These are phyloP conservation scores for Lactarius hatsudake DNA, from an alignment of 768 basidiomycete species.

Conservation along the genomic window DNA sequence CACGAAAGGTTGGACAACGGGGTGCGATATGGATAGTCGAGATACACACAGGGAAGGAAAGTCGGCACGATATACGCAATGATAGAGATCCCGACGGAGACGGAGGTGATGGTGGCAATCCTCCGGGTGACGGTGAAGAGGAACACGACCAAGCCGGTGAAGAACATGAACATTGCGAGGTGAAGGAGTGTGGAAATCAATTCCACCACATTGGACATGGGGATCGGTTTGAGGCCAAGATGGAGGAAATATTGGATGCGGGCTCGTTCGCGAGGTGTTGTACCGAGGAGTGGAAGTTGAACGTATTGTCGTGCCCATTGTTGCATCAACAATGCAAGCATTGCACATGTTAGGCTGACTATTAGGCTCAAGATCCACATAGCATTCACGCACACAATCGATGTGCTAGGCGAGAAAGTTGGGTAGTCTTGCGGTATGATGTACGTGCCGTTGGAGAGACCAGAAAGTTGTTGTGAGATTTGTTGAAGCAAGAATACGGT, in stretches of 20 bases:
- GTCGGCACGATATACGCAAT: conserved; percentile 4
- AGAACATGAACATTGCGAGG: conserved; percentile 22
- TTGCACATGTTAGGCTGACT: conserved; percentile 18
- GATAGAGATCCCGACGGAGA: conserved; percentile 1
- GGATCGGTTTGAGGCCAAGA: conserved; percentile 3
- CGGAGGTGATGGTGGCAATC: conserved; percentile 5
- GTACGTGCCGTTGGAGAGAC: background rate
- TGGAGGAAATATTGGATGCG: conserved; percentile 19
- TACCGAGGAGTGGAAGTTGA: conserved; percentile 3
- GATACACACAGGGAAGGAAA: conserved; percentile 2
- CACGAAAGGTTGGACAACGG: conserved; percentile 15
- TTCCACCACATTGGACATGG: conserved; percentile 8
- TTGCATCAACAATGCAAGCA: conserved; percentile 16
- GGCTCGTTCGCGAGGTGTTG: background rate
- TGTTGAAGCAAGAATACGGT: conserved; percentile 3
- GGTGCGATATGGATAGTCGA: conserved; percentile 20
- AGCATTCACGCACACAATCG: too few relatives aligned
- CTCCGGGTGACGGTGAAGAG: background rate
- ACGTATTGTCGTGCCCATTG: conserved; percentile 20
- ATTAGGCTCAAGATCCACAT: conserved; percentile 22
- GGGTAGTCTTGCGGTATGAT: background rate
- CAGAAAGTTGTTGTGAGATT: conserved; percentile 18
- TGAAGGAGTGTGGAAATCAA: conserved; percentile 14
- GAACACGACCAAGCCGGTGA: conserved; percentile 18
- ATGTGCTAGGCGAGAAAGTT: background rate